Evolutionary conservation across 805 yeast genomes (phyloP), one percentile per base, ranked within the genome.

Genomic region (Komagataella pseudopastoris): DNA sequence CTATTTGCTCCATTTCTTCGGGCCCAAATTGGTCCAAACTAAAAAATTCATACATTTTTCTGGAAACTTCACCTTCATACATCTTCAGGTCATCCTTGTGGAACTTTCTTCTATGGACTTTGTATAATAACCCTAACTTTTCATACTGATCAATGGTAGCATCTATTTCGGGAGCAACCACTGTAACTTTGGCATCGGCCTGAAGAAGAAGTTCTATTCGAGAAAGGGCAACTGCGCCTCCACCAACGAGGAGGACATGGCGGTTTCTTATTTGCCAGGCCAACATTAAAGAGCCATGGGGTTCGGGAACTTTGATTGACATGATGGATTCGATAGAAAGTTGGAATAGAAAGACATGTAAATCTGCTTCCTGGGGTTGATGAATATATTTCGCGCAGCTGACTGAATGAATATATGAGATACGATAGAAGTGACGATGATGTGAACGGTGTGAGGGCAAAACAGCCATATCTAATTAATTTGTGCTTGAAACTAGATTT

Each of bases 161-260:
- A 46, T 69, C 69, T 2, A 75, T 55, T 0, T 55, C 55, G 3
- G 71, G 82, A 1, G 83, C 64, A 4, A 88, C 70, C 7, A 87
- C 82, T 0, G 88, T 82, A 45, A 87, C 74, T 50, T 70, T 71
- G 7, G 93, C 91, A 56, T 81, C 76, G 0, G 95, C 90, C 16
- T 76, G 75, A 3, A 85, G 62, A 18, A 87, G 69, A 59, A 84
- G 87, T 51, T 74, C 70, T 3, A 86, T 78, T 50, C 96, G 66
- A 16, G 88, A 76, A 8, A 81, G 69, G 0, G 89, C 96, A 6
- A 87, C 95, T 48, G 80, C 84, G 8, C 88, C 87, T 6, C 84
- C 88, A 0, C 95, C 95, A 45, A 86, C 77, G 1, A 86, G 85
- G 7, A 86, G 69, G 14, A 85, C 86, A 56, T 77, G 86, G 48